phyloP scores from a whole-genome alignment of 371 early-diverging fungal species.

The Mortierella sp. region DNA sequence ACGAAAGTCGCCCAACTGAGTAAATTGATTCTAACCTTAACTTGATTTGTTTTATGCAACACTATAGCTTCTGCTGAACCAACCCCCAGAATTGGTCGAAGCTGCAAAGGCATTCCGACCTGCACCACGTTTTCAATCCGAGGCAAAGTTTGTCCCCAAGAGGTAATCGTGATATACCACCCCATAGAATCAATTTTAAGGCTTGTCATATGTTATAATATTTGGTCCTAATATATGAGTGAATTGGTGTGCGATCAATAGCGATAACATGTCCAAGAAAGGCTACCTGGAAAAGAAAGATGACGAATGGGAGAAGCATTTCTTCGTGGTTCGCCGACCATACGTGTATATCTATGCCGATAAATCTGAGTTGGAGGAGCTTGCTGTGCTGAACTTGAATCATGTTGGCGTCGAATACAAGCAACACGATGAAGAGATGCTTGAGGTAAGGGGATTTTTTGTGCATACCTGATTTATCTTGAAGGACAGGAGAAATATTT shows the following conservation, averaged over 20 bases:
- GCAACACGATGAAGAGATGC: slow-evolving; percentile 72
- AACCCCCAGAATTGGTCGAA: slow-evolving; percentile 63
- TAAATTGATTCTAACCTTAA: neutral
- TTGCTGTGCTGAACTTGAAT: slow-evolving; percentile 79
- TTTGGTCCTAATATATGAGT: no score
- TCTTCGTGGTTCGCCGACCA: slow-evolving; percentile 89
- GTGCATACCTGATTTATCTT: neutral
- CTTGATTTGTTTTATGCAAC: neutral
- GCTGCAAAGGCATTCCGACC: slow-evolving; percentile 34
- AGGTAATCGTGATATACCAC: slow-evolving; percentile 56
- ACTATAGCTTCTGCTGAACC: slow-evolving; percentile 61
- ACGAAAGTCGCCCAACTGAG: neutral
- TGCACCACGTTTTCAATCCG: slow-evolving; percentile 64
- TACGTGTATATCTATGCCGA: slow-evolving; percentile 83
- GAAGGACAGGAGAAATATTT: neutral
- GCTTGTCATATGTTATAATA: no score
- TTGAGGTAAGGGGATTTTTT: slow-evolving; percentile 64
- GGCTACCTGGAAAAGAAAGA: slow-evolving; percentile 72
- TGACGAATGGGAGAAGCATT: slow-evolving; percentile 82
- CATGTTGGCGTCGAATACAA: slow-evolving; percentile 81
- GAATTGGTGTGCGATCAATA: slow-evolving; percentile 34
- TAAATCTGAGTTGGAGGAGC: slow-evolving; percentile 73
- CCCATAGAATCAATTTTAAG: neutral
- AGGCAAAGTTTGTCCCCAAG: slow-evolving; percentile 67
- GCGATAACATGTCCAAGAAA: slow-evolving; percentile 69